phyloP scores from a whole-genome alignment of 2,329 filamentous ascomycete genomes.

The Ceratocystis ficicola region DNA sequence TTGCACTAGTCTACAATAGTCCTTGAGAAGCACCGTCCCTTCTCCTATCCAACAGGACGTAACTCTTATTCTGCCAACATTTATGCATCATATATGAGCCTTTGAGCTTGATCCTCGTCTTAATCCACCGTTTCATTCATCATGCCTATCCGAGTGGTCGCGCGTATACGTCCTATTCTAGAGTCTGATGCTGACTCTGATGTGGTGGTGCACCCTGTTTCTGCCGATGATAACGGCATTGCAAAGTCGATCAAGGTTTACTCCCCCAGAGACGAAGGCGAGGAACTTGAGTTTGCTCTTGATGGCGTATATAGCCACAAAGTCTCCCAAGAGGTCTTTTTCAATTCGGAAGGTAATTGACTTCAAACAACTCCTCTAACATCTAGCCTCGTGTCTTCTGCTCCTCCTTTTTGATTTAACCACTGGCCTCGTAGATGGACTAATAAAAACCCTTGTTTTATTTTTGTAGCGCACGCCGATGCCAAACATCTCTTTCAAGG shows the following conservation, averaged over 20 bases:
- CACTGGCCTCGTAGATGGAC: neutral
- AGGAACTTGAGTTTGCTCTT: constrained; percentile 90
- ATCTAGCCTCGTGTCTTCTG: neutral
- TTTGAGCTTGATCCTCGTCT: constrained; percentile 9
- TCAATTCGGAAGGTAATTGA: constrained; percentile 68
- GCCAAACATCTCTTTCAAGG: constrained; percentile 87
- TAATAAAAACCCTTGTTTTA: neutral
- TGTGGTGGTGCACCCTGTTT: constrained; percentile 63
- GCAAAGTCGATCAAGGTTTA: constrained; percentile 72
- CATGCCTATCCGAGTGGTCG: constrained; percentile 73
- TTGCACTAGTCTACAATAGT: neutral
- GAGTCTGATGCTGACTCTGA: constrained; percentile 78
- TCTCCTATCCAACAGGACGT: constrained; percentile 2
- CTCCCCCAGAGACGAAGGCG: constrained; percentile 80
- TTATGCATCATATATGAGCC: constrained; percentile 16
- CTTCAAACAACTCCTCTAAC: neutral
- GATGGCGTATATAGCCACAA: constrained; percentile 78
- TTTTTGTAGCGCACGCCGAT: constrained; percentile 61
- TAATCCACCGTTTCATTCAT: constrained; percentile 16
- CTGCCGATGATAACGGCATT: constrained; percentile 47
- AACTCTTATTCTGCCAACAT: neutral
- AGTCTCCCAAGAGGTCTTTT: constrained; percentile 74
- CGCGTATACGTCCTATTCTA: constrained; percentile 77
- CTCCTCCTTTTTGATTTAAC: neutral
- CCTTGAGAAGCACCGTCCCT: constrained; percentile 7